Evolutionary conservation across 2,329 filamentous ascomycete species (phyloP).

Genomic region (Trichoderma sp.): DNA sequence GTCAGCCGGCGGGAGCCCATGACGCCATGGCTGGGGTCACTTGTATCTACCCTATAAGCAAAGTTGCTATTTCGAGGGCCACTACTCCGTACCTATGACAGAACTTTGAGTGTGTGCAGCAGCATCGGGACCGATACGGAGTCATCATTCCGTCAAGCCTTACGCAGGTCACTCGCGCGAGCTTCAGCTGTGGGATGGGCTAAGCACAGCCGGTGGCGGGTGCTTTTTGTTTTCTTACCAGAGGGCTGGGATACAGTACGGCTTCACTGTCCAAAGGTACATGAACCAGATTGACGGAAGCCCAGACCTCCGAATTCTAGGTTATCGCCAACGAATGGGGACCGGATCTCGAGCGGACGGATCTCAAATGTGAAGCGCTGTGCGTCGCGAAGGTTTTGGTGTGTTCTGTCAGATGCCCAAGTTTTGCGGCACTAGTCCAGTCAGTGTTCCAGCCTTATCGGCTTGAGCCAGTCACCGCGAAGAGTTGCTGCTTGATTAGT

Average conservation of each 20-base stretch:
- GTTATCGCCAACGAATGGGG: background rate
- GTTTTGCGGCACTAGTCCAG: background rate
- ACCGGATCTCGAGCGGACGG: background rate
- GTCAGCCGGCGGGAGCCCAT: background rate
- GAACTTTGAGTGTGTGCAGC: background rate
- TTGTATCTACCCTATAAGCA: background rate
- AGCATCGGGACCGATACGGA: background rate
- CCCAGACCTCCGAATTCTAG: background rate
- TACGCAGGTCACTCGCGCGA: background rate
- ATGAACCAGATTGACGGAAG: background rate
- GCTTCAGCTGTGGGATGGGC: background rate
- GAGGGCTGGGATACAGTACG: slow-evolving; percentile 6
- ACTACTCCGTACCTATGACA: background rate
- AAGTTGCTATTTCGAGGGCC: background rate
- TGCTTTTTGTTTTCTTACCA: background rate
- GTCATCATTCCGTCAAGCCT: background rate
- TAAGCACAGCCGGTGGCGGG: background rate
- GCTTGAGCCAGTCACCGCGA: background rate
- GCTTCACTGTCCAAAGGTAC: slow-evolving; percentile 11
- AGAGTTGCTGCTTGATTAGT: background rate
- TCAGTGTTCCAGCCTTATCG: background rate
- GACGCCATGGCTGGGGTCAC: slow-evolving; percentile 1
- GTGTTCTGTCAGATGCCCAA: background rate
- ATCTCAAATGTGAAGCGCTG: background rate
- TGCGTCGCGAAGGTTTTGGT: background rate